Evolutionary conservation across 192 early-diverging fungal genomes (phyloP), one percentile per base, ranked within the genome.

Genomic region (Podila minutissima): DNA sequence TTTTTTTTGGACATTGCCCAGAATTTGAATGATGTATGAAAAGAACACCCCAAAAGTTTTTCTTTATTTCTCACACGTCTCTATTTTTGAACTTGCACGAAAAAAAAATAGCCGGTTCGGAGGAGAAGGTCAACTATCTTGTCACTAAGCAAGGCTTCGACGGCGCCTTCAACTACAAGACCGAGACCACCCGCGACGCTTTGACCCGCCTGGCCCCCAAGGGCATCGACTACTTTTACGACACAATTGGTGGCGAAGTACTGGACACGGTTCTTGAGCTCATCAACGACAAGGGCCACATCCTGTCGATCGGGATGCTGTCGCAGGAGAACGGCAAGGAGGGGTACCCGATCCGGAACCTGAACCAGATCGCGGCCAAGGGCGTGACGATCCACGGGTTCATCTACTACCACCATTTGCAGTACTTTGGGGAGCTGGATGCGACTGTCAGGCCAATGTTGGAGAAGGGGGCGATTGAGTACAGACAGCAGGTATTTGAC

Each of bases 81-180:
- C 0, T 46, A 0, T 46, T 3, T 46, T 17, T 12, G 12, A 10
- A 10, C 38, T 41, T 13, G 7, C 6, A 33, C 3, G 33, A 33
- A 33, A 33, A 33, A 6, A 4, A 7, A 33, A 6, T 33, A 57
- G 94, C 94, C 29, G 94, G 95, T 8, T 88, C 90, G 8, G 95
- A 97, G 69, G 94, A 95, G 0, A 98, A 98, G 73, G 92, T 93
- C n/a, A 84, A 74, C n/a, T 89, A 88, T 62, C 85, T 96, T 28
- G 86, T 90, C 67, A 70, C 85, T 9, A 87, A 87, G 66, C 76
- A 90, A 51, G 90, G 91, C 17, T 95, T 93, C 61, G 95, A 98
- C 82, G 93, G 84, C 11, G 96, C 88, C 11, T 94, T 98, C 87
- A 98, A 98, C 87, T 98, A 98, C 92, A 98, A 97, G 79, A 77